Percentiles rank a stretch among this genome's conserved stretches.
Evolutionary conservation across 305 asterid species (phyloP).

Genomic region (Fraxinus paxiana): DNA sequence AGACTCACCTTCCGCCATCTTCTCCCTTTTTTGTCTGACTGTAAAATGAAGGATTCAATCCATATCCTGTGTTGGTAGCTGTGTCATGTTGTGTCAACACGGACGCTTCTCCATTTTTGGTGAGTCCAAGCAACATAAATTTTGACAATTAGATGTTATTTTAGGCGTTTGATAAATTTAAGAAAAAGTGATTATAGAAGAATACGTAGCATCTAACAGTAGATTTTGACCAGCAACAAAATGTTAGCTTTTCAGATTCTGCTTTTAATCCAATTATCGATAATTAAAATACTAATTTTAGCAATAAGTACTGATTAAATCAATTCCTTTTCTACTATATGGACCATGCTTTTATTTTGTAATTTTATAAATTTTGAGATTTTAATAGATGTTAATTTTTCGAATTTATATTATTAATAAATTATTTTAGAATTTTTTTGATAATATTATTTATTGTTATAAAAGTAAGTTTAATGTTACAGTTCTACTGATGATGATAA

Average conservation of each 20-base stretch:
- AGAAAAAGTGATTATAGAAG: neutral
- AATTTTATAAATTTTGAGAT: neutral
- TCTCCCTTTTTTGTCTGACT: neutral
- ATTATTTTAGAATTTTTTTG: neutral
- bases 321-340: neutral
- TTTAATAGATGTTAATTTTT: neutral
- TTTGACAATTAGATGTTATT: neutral
- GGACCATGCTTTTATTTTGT: neutral
- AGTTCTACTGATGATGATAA: neutral
- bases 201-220: neutral
- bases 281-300: neutral
- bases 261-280: neutral
- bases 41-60: neutral
- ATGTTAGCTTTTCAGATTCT: neutral
- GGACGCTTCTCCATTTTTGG: neutral
- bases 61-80: neutral
- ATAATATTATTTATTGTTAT: neutral
- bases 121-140: neutral
- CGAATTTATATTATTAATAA: neutral
- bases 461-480: neutral
- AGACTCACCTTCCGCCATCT: neutral
- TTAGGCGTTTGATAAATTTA: neutral
- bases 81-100: neutral
- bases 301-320: neutral
- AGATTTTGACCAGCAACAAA: neutral